Percentiles rank a stretch among this genome's conserved stretches.
These are phyloP conservation scores for Cyberlindnera xishuangbannaensis DNA, from an alignment of 805 yeast species.

Conservation along the genomic window DNA sequence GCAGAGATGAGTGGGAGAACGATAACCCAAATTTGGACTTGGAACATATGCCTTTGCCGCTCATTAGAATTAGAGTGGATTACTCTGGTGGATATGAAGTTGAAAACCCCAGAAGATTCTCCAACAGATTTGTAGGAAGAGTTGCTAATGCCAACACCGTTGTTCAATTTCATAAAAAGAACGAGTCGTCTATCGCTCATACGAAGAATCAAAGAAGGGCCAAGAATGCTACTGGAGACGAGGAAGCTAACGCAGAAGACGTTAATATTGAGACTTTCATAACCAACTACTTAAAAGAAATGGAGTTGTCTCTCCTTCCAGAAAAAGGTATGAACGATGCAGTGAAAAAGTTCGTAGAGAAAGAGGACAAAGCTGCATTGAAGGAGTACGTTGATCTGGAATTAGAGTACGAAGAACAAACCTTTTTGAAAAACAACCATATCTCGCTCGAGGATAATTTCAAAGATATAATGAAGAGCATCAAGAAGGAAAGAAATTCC, in stretches of 20 bases:
- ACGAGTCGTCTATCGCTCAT: conserved; percentile 18
- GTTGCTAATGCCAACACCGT: conserved; percentile 92
- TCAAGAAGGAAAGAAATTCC: conserved; percentile 29
- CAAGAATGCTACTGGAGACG: conserved; percentile 2
- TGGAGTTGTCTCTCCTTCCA: conserved; percentile 64
- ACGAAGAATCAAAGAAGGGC: conserved; percentile 7
- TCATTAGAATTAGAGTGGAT: conserved; percentile 78
- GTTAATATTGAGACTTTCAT: conserved; percentile 59
- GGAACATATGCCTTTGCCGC: conserved; percentile 61
- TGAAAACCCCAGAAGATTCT: conserved; percentile 84
- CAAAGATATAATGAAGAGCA: conserved; percentile 37
- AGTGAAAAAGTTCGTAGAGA: conserved; percentile 64
- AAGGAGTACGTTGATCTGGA: conserved; percentile 57
- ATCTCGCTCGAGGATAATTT: conserved; percentile 37
- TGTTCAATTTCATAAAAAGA: conserved; percentile 58
- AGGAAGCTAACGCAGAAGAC: conserved; percentile 29
- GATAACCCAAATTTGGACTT: conserved; percentile 28
- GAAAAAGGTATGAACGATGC: conserved; percentile 73
- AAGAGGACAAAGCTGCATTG: conserved; percentile 74
- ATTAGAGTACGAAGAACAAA: conserved; percentile 17
- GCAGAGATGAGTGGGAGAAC: conserved; percentile 43
- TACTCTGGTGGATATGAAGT: conserved; percentile 88
- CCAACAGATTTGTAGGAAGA: conserved; percentile 82
- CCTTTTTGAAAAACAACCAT: conserved; percentile 32
- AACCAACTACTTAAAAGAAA: conserved; percentile 52